phyloP scores from a whole-genome alignment of 2,329 filamentous ascomycete genomes.

The Plenodomus tracheiphilus region DNA sequence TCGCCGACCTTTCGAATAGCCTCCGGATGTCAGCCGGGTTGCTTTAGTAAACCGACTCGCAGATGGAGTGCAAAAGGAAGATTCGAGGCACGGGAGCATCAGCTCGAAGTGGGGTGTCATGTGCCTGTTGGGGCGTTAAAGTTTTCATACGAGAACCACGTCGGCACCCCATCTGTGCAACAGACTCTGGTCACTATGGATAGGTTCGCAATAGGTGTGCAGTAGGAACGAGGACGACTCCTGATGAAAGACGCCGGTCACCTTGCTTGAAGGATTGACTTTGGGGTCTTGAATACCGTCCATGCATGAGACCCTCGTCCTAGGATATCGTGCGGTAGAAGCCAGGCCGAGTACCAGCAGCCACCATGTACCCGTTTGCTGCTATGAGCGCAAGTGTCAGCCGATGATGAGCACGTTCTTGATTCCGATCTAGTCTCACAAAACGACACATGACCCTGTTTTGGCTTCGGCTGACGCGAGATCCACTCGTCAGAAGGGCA shows the following conservation, averaged over 20 bases:
- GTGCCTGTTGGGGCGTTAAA: slow-evolving; percentile 73
- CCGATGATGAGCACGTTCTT: slow-evolving; percentile 45
- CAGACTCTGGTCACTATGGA: slow-evolving; percentile 67
- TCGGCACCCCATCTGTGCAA: slow-evolving; percentile 73
- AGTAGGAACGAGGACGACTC: slow-evolving; percentile 50
- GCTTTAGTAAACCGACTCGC: background rate
- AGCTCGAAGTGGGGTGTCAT: slow-evolving; percentile 64
- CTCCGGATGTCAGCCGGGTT: slow-evolving; percentile 20
- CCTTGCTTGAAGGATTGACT: slow-evolving; percentile 53
- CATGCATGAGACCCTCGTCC: slow-evolving; percentile 10
- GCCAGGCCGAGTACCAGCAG: slow-evolving; percentile 43
- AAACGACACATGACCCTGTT: slow-evolving; percentile 47
- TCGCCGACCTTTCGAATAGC: slow-evolving; percentile 71
- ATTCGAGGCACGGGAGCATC: slow-evolving; percentile 50
- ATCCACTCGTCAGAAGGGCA: slow-evolving; percentile 64
- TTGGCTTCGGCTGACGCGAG: slow-evolving; percentile 35
- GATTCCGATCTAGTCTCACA: slow-evolving; percentile 45
- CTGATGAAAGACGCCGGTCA: slow-evolving; percentile 55
- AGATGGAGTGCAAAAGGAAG: slow-evolving; percentile 42
- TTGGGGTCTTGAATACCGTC: slow-evolving; percentile 52
- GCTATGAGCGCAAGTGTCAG: slow-evolving; percentile 32
- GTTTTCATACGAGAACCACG: slow-evolving; percentile 75
- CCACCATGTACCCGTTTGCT: slow-evolving; percentile 30
- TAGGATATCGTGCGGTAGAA: slow-evolving; percentile 25
- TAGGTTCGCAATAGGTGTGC: slow-evolving; percentile 54